phyloP scores from a whole-genome alignment of 805 yeast genomes.

The Candida oleophila region DNA sequence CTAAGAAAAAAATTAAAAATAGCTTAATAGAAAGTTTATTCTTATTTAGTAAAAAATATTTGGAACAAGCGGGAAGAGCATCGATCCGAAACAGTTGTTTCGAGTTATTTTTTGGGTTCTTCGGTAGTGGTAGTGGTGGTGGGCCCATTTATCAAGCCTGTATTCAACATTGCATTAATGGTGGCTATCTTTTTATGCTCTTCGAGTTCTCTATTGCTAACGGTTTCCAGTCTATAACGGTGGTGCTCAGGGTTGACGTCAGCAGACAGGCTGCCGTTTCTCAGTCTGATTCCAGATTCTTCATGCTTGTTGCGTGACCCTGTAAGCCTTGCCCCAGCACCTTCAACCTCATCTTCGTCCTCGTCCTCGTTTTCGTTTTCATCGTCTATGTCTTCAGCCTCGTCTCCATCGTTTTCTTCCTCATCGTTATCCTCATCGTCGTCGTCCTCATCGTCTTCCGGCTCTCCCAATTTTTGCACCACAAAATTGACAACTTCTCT shows the following conservation, averaged over 20 bases:
- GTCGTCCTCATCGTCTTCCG: conserved; percentile 17
- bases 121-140: background rate
- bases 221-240: conserved; percentile 6
- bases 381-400: conserved; percentile 11
- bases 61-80: no score
- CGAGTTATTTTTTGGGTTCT: background rate
- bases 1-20: no score
- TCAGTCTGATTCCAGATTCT: background rate
- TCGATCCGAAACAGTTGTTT: no score
- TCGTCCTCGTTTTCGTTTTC: conserved; percentile 14
- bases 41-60: no score
- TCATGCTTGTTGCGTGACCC: conserved; percentile 1
- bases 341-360: conserved; percentile 13
- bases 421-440: conserved; percentile 16
- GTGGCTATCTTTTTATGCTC: conserved; percentile 19
- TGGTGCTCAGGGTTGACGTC: background rate
- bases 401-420: conserved; percentile 10
- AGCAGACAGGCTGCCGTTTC: background rate
- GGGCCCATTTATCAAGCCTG: conserved; percentile 5
- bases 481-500: conserved; percentile 25
- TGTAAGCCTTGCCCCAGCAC: conserved; percentile 10
- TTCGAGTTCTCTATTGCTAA: conserved; percentile 12
- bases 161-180: conserved; percentile 17
- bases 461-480: conserved; percentile 20
- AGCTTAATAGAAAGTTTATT: no score